Base-by-base conservation (phyloP, 306 rosid genomes). In the Crotalaria pallida region DNA sequence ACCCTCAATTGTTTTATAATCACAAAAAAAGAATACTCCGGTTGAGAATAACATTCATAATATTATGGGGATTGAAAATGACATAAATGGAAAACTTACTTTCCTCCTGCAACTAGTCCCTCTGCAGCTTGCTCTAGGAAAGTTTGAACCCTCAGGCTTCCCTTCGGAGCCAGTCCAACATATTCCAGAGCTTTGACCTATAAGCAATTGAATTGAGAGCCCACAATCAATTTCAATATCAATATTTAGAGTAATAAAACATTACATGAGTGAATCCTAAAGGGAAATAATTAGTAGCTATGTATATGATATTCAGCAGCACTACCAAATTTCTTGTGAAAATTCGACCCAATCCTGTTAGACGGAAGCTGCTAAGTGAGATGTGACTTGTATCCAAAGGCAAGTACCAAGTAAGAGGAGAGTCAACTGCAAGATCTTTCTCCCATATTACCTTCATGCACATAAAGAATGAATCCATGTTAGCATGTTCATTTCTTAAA, bases 101-200 rank as follows among this genome's bases (percentile, higher is more conserved):
- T 91, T 88, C 92, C 97, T 13, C 96, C 97, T 34, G 72, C 96
- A 58, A 85, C 92, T 7, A 91, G 89, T 50, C 91, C 97, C 64
- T 81, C 91, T 23, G 91, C 92, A 17, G 97, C 97, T 79, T 88
- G 69, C 82, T 88, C 90, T 15, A 88, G 83, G 53, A 91, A 86
- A 40, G 69, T 76, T 82, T 88, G 96, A 71, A 91, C 96, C 80
- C 91, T 87, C 50, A 70, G 85, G 81, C 97, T 91, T 65, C 97
- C 97, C 71, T 75, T 57, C 17, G 97, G 97, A 23, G 97, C 97
- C 29, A 91, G 61, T 77, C 96, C 81, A 65, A 85, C 55, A 71
- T 34, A 83, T 67, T 88, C 97, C 1, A 91, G 67, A 48, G 48
- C 83, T 79, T 76, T 91, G 53, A 91, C 97, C 97, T 91, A 76